Base-by-base conservation (phyloP, 148 eudicot genomes). In the Rhododendron ferrugineum region DNA sequence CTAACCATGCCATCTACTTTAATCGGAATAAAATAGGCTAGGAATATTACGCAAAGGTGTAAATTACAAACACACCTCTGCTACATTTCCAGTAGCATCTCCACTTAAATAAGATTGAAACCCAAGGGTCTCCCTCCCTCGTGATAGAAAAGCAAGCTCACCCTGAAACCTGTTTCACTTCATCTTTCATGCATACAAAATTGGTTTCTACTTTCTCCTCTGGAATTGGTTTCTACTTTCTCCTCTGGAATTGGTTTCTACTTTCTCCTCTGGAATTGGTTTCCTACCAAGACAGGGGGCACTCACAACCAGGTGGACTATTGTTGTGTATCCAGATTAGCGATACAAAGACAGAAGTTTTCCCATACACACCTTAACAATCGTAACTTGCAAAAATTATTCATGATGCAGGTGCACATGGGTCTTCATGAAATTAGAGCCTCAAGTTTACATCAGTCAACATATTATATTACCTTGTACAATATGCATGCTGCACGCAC, bases 71-170 rank as follows among this genome's bases (percentile, higher is more conserved):
- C n/a, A 23, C 0, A 26, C 32, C 80, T 22, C 49, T 10, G 54
- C 79, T 78, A 78, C 54, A 44, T 78, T 23, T 42, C 11, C 15
- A 60, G 23, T 2, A 2, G 4, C 34, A 56, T 81, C 26, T 81
- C 37, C 34, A 62, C 72, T 28, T 82, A 40, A 47, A 81, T 23
- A 40, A 40, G 60, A 54, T 49, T n/a, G 30, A 60, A 37, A 81
- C 3, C 73, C 44, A 28, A 37, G 75, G 34, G 36, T 26, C 54
- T 78, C 30, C 42, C 56, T 2, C 79, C 79, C 47, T 20, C 80
- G 14, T 78, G 49, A 6, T 76, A 76, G 47, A 76, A 76, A 76
- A 76, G 79, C 79, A 46, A 76, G 79, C 79, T 76, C 54, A 46
- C 42, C n/a, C 14, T 78, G 80, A 44, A 78, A 78, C 80, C 20